phyloP scores from a whole-genome alignment of 768 basidiomycete genomes.

The Dacryopinax spathularia region DNA sequence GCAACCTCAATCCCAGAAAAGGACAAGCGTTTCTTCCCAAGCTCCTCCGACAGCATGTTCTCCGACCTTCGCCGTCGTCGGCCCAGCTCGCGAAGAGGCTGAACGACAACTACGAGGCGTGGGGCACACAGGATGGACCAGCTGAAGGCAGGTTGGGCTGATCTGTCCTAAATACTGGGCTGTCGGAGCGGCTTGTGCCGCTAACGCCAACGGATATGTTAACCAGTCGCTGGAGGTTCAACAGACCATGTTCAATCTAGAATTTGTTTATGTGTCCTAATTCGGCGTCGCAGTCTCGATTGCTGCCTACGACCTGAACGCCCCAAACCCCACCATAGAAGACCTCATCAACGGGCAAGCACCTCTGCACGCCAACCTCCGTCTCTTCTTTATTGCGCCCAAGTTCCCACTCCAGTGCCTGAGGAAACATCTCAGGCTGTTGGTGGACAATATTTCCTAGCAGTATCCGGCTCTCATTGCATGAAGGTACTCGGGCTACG shows the following conservation, averaged over 20 bases:
- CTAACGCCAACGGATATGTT: conserved; percentile 76
- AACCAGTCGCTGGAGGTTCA: conserved; percentile 88
- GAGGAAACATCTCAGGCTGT: conserved; percentile 74
- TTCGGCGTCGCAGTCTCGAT: conserved; percentile 58
- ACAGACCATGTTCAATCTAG: conserved; percentile 51
- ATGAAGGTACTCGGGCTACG: conserved; percentile 93
- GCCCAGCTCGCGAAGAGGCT: conserved; percentile 64
- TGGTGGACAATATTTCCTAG: conserved; percentile 69
- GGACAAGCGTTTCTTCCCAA: conserved; percentile 77
- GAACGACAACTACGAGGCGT: conserved; percentile 82
- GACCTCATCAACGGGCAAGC: conserved; percentile 79
- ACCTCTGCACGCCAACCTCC: conserved; percentile 60
- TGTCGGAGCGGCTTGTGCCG: conserved; percentile 83
- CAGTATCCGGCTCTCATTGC: conserved; percentile 73
- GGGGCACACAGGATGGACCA: conserved; percentile 85
- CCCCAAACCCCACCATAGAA: conserved; percentile 73
- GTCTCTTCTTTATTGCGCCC: conserved; percentile 50
- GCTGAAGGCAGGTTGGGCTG: conserved; percentile 28
- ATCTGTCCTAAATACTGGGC: conserved; percentile 58
- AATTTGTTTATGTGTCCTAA: neutral
- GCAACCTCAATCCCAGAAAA: conserved; percentile 39
- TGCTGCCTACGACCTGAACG: conserved; percentile 71
- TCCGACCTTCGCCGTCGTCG: conserved; percentile 82
- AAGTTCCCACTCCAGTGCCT: conserved; percentile 61
- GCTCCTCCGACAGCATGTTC: conserved; percentile 63